phyloP scores from a whole-genome alignment of 331 rosid genomes.

The Quercus tomentella region DNA sequence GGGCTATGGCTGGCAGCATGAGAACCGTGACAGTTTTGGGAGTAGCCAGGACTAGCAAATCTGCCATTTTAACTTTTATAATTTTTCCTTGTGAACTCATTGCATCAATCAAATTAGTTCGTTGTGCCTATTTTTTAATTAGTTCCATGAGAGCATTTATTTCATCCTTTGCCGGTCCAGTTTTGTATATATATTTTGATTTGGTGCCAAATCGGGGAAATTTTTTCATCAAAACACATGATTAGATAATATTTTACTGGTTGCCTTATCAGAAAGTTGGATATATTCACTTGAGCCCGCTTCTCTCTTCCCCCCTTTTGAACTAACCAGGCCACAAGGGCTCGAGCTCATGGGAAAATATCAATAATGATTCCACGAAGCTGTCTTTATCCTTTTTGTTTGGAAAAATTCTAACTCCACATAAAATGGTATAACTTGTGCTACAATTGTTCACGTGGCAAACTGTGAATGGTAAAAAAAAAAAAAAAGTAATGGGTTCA shows the following conservation, averaged over 20 bases:
- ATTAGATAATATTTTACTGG: no score
- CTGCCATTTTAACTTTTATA: background rate
- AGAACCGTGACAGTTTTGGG: conserved; percentile 53
- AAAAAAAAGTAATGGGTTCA: accelerated
- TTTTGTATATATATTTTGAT: conserved; percentile 26
- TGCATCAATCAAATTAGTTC: conserved; percentile 3
- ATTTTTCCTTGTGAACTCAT: conserved; percentile 5
- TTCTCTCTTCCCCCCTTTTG: no score
- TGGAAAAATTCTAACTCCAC: no score
- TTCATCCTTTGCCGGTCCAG: background rate
- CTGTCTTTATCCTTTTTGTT: no score
- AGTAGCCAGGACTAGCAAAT: conserved; percentile 40
- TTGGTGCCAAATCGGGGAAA: background rate
- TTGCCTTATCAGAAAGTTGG: no score
- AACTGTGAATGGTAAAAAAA: no score
- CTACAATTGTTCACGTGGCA: no score
- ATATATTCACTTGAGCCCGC: no score
- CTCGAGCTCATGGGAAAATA: no score
- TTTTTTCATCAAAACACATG: background rate
- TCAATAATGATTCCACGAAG: no score
- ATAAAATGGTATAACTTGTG: no score
- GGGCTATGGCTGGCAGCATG: conserved; percentile 71
- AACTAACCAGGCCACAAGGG: no score
- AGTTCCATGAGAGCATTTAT: background rate
- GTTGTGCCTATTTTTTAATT: background rate